A percentile compares a stretch with the other conserved stretches of the same genome.
These are phyloP conservation scores for Aureobasidium sp. DNA, from an alignment of 2,329 filamentous ascomycete genomes.

Conservation along the genomic window DNA sequence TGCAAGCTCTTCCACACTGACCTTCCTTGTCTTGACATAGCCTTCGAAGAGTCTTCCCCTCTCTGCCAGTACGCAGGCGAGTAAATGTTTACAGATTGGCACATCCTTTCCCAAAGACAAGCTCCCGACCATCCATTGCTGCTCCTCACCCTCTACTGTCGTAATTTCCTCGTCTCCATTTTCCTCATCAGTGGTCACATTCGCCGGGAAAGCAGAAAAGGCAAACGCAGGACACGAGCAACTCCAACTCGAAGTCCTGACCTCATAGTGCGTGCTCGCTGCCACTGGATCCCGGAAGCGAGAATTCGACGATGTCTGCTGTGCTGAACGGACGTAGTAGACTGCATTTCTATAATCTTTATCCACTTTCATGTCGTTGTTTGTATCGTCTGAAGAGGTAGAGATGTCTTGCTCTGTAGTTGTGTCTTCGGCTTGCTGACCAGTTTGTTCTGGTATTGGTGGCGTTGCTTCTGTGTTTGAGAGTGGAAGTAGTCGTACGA, in stretches of 20 bases:
- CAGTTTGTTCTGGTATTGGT: not conserved
- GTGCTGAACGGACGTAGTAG: constrained; percentile 58
- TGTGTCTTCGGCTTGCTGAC: not conserved
- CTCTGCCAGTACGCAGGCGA: constrained; percentile 71
- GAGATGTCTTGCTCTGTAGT: not conserved
- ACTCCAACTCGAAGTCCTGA: constrained; percentile 70
- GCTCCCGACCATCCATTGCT: constrained; percentile 42
- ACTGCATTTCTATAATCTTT: constrained; percentile 14
- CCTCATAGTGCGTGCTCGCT: constrained; percentile 53
- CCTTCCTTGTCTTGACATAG: constrained; percentile 46
- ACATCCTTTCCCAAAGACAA: constrained; percentile 33
- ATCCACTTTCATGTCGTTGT: not conserved
- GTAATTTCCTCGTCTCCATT: not conserved
- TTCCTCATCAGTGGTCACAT: not conserved
- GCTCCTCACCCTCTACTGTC: not conserved
- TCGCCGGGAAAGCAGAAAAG: constrained; percentile 54
- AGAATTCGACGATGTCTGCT: constrained; percentile 23
- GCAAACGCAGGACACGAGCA: constrained; percentile 84
- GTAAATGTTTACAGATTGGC: constrained; percentile 75
- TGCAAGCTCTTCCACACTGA: constrained; percentile 59
- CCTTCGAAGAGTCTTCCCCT: constrained; percentile 52
- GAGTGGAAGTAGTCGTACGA: constrained; percentile 43
- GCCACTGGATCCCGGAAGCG: constrained; percentile 9
- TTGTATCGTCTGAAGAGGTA: not conserved
- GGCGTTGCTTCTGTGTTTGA: not conserved